Evolutionary conservation across 1,284 basidiomycete genomes (phyloP).

Genomic region (Erythrobasidium hasegawianum): DNA sequence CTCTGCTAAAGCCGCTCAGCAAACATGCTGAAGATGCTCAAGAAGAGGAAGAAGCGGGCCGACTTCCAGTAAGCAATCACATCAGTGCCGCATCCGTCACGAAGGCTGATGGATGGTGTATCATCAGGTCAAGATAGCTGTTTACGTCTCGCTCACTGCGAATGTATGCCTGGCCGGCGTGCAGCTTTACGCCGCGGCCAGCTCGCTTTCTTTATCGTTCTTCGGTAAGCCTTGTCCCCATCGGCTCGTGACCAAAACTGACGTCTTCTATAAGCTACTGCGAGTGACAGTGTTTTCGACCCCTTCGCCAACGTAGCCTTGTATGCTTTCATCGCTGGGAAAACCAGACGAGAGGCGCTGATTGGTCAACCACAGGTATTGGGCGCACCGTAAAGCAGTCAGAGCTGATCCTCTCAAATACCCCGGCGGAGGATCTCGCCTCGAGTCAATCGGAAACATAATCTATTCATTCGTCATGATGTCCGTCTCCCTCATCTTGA

Average conservation of each 20-base stretch:
- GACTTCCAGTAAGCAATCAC: conserved; percentile 59
- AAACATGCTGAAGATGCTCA: conserved; percentile 72
- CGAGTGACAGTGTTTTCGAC: conserved; percentile 68
- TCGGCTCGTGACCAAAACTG: too few relatives aligned
- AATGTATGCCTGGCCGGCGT: conserved; percentile 59
- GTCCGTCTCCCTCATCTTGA: conserved; percentile 75
- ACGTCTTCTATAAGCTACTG: too few relatives aligned
- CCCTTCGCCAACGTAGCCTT: conserved; percentile 52
- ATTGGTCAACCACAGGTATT: background rate
- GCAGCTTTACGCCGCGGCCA: conserved; percentile 70
- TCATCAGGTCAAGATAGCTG: conserved; percentile 73
- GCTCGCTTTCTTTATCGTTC: conserved; percentile 76
- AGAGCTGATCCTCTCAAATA: conserved; percentile 58
- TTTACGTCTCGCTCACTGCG: conserved; percentile 72
- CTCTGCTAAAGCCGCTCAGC: conserved; percentile 82
- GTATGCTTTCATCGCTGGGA: too few relatives aligned
- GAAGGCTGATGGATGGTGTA: too few relatives aligned
- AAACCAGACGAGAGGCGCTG: too few relatives aligned
- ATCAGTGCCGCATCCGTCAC: too few relatives aligned
- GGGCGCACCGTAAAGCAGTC: conserved; percentile 61
- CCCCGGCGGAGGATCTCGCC: conserved; percentile 5
- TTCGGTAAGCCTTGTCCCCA: too few relatives aligned
- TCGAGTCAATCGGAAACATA: conserved; percentile 63
- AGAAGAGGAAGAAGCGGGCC: conserved; percentile 60
- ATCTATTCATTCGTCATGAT: conserved; percentile 68